A percentile compares a stretch with the other conserved stretches of the same genome.
These are phyloP conservation scores for Chytridiales sp. DNA, from an alignment of 371 early-diverging fungal genomes.

Conservation along the genomic window DNA sequence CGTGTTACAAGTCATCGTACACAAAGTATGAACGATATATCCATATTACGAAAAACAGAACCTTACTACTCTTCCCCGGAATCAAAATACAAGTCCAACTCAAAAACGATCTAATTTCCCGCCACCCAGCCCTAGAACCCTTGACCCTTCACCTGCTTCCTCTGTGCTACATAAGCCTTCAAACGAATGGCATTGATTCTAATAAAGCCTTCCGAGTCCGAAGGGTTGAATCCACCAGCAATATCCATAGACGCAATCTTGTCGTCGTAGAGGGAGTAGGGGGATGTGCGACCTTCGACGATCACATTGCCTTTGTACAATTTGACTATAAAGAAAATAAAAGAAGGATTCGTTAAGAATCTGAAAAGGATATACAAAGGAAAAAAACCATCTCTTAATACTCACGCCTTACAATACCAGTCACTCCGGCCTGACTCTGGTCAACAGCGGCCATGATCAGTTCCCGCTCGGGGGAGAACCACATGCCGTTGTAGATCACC, in stretches of 20 bases:
- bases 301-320: slow-evolving; percentile 93
- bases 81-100: no score
- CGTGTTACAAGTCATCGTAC: no score
- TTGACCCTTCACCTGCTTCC: slow-evolving; percentile 26
- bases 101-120: no score
- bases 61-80: no score
- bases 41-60: no score
- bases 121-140: no score
- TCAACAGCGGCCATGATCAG: slow-evolving; percentile 78
- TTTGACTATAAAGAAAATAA: slow-evolving; percentile 59
- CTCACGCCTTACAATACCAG: slow-evolving; percentile 79
- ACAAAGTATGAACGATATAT: no score
- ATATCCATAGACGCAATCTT: slow-evolving; percentile 90
- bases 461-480: slow-evolving; percentile 95
- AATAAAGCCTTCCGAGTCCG: slow-evolving; percentile 95
- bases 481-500: slow-evolving; percentile 90
- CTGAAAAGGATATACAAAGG: not conserved
- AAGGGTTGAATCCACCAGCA: slow-evolving; percentile 90
- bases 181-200: slow-evolving; percentile 93
- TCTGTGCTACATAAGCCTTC: slow-evolving; percentile 78
- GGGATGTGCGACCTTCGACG: slow-evolving; percentile 84
- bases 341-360: not conserved
- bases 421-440: slow-evolving; percentile 80
- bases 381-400: slow-evolving; percentile 8
- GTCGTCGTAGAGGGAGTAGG: slow-evolving; percentile 85